Evolutionary conservation across 2,329 filamentous ascomycete genomes (phyloP).

Genomic region (Paecilomyces sp.): DNA sequence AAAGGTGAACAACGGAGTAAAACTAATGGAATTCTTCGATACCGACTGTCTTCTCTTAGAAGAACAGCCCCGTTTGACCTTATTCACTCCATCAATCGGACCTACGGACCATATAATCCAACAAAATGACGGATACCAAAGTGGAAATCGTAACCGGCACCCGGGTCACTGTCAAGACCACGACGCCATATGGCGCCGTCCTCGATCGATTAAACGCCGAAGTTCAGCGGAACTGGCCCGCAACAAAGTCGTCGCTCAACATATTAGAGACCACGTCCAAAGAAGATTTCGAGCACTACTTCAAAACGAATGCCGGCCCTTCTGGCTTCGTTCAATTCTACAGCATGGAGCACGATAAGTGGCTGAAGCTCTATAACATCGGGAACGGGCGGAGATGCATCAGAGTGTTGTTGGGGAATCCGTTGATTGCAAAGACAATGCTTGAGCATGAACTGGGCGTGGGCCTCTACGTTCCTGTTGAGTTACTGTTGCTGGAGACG

Average conservation of each 20-base stretch:
- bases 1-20: no score
- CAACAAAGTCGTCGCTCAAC: not conserved
- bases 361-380: not conserved
- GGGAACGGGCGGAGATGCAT: not conserved
- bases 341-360: not conserved
- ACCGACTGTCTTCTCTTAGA: not conserved
- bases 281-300: not conserved
- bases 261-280: not conserved
- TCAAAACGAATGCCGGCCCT: not conserved
- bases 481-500: not conserved
- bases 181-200: not conserved
- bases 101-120: not conserved
- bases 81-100: not conserved
- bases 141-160: not conserved
- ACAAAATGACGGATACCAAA: not conserved
- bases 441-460: not conserved
- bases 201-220: not conserved
- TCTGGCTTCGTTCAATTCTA: not conserved
- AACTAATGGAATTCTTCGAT: no score
- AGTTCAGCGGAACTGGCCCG: not conserved
- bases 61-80: not conserved
- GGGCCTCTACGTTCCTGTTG: not conserved
- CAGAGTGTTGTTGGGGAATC: not conserved
- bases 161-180: not conserved
- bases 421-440: not conserved